A percentile compares a stretch with the other conserved stretches of the same genome.
These are phyloP conservation scores for Dioscorea alata DNA, from an alignment of 106 monocot genomes.

Conservation along the genomic window DNA sequence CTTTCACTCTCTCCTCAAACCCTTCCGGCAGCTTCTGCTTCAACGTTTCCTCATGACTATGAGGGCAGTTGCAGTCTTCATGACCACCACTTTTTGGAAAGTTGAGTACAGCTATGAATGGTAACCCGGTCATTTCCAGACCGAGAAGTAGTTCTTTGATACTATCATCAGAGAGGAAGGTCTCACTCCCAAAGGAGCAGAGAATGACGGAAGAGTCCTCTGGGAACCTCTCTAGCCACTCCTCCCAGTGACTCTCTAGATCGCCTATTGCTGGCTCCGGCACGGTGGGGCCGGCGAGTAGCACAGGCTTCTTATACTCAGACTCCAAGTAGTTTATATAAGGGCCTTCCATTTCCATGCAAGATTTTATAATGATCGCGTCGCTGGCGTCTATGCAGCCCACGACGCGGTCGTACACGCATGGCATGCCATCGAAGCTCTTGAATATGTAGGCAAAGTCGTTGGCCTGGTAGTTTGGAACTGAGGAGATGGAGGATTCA, in stretches of 20 bases:
- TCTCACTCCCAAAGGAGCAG: conserved; percentile 68
- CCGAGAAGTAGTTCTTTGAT: conserved; percentile 42
- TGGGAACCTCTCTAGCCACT: conserved; percentile 34
- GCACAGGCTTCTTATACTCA: conserved; percentile 33
- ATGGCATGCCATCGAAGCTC: conserved; percentile 16
- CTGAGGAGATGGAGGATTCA: conserved; percentile 10
- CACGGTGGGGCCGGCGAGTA: conserved; percentile 47
- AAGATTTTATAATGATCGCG: conserved; percentile 38
- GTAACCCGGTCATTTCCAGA: conserved; percentile 25
- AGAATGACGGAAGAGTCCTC: conserved; percentile 26
- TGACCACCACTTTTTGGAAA: conserved; percentile 3
- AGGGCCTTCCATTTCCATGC: conserved; percentile 44
- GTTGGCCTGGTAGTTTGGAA: conserved; percentile 42
- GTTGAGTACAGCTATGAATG: conserved; percentile 47
- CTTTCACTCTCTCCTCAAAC: conserved; percentile 24
- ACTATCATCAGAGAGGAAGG: conserved; percentile 22
- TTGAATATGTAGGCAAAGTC: conserved; percentile 51
- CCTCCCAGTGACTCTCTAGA: conserved; percentile 19
- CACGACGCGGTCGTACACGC: conserved; percentile 33
- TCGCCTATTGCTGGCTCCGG: conserved; percentile 22
- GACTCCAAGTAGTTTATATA: conserved; percentile 32
- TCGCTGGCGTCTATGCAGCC: conserved; percentile 6
- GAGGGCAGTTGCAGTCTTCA: too few species aligned
- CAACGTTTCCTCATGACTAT: conserved; percentile 2
- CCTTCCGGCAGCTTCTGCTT: conserved; percentile 15